Conservation (phyloP, 2,329 filamentous ascomycete species). For the Elsinoe necatrix region DNA sequence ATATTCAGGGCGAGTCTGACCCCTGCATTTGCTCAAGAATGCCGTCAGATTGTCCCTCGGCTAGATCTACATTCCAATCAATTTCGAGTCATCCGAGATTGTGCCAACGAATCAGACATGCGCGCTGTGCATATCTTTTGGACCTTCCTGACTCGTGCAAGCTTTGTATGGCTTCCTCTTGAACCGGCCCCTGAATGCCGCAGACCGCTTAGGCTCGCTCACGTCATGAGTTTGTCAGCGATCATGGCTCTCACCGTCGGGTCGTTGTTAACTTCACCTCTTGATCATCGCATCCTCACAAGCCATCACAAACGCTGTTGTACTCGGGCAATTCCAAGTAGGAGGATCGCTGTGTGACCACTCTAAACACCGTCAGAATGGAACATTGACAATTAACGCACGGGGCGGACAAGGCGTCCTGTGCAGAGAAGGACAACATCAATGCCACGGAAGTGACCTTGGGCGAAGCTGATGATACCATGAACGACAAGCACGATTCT, state of each 20-base stretch:
- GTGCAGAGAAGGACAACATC: neutral
- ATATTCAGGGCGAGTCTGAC: neutral
- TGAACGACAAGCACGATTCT: slow-evolving; percentile 8
- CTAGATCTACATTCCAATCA: slow-evolving; percentile 3
- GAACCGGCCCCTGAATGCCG: neutral
- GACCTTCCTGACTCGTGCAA: slow-evolving; percentile 8
- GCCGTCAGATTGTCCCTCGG: neutral
- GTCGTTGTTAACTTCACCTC: neutral
- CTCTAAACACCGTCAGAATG: slow-evolving; percentile 30
- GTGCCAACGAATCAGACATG: neutral
- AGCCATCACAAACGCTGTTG: neutral
- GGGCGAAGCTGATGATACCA: neutral
- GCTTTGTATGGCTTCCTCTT: neutral
- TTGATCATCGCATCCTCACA: neutral
- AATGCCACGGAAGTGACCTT: slow-evolving; percentile 5
- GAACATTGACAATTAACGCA: slow-evolving; percentile 15
- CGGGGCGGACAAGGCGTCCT: slow-evolving; percentile 1
- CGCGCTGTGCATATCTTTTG: neutral
- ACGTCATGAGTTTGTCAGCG: slow-evolving; percentile 13
- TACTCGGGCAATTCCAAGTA: neutral
- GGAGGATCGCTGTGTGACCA: neutral
- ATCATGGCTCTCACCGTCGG: neutral
- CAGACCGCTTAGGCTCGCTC: neutral
- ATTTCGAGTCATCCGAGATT: slow-evolving; percentile 2
- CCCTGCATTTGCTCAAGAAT: neutral